These are phyloP conservation scores for Sphenostylis stenocarpa DNA, from an alignment of 306 rosid genomes.

Conservation along the genomic window DNA sequence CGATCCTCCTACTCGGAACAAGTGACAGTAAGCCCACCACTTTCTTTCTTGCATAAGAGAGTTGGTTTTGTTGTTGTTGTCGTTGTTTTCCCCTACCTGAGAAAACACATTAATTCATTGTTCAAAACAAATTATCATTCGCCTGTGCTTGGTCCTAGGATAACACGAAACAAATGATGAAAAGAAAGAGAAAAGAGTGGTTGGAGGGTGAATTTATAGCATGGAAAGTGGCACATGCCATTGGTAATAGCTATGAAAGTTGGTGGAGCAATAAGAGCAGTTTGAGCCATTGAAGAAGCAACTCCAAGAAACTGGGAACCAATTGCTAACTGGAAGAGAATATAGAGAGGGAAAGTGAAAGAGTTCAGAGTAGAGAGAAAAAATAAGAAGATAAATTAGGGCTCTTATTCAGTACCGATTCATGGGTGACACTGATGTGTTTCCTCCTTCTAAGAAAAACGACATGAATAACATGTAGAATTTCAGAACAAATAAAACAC, in stretches of 20 bases:
- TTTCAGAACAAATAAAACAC: background rate
- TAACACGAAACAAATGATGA: background rate
- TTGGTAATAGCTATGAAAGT: constrained; percentile 21
- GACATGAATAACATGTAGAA: background rate
- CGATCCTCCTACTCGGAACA: background rate
- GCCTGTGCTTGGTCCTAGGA: background rate
- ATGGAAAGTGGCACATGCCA: constrained; percentile 36
- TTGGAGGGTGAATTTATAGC: background rate
- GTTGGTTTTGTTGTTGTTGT: background rate
- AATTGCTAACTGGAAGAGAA: background rate
- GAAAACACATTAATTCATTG: background rate
- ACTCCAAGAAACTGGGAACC: background rate
- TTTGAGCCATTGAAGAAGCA: constrained; percentile 47
- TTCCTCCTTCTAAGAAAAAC: background rate
- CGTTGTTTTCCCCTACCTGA: constrained; percentile 34
- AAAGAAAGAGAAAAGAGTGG: background rate
- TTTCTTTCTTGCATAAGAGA: background rate
- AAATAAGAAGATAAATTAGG: constrained; percentile 12
- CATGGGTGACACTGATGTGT: constrained; percentile 28
- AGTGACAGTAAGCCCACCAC: background rate
- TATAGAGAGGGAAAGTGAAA: background rate
- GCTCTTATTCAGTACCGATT: background rate
- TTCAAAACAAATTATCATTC: background rate
- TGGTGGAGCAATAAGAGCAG: constrained; percentile 36
- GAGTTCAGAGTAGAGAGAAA: background rate